Evolutionary conservation across 2,329 filamentous ascomycete species (phyloP), one percentile per base, ranked within the genome.

Genomic region (Botrytis deweyae): DNA sequence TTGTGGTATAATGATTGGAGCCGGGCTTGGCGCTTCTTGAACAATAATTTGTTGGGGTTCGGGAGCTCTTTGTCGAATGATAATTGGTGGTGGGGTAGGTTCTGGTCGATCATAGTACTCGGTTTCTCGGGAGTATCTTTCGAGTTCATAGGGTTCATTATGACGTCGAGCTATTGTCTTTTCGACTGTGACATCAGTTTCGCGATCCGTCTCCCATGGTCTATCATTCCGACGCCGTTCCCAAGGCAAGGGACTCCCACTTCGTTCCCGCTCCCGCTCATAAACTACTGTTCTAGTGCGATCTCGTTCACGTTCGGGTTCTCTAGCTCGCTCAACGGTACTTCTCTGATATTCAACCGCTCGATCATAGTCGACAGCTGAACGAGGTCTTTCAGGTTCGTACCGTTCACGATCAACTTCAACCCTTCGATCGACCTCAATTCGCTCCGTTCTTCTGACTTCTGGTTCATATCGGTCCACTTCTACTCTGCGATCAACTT

Each of bases 11-110:
- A 89, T 77, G 66, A 89, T 83, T 12, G 88, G 88, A 4, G 87
- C 80, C 2, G 88, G 86, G 0, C 85, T 77, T 4, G 87, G 84
- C 0, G 88, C 87, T 77, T 90, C 88, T 75, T 90, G 86, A 14
- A 90, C 85, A 76, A 90, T 88, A 77, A 90, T 89, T 79, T 87
- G 87, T 79, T 90, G 88, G 3, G 85, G 84, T 79, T 90, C 87
- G 3, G 85, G 84, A 1, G 85, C 84, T 69, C 85, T 84, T 77
- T 88, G 86, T 70, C 88, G 87, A 76, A 90, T 88, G 72, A 90
- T 84, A 74, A 90, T 85, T 8, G 88, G 88, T 3, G 84, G 80
- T 6, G 84, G 84, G 16, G 85, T 81, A 20, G 87, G 86, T 36
- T 87, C 84, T 40, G 85, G 83, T 4, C 86, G 86, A 63, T 86